Conservation (phyloP, 805 yeast species). For the Pichia gijzeniarum region DNA sequence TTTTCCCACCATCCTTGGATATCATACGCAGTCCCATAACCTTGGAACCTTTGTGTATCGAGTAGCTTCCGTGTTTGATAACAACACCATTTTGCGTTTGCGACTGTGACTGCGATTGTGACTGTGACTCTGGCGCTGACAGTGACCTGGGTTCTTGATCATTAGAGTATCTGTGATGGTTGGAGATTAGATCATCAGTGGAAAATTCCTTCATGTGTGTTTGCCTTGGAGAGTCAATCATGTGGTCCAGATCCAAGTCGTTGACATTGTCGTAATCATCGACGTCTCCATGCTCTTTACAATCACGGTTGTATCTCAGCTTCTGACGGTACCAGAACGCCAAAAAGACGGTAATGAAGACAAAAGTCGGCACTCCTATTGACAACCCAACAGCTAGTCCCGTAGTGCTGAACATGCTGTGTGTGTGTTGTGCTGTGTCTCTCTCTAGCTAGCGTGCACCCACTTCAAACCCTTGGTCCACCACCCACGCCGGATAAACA, state of each 20-base stretch:
- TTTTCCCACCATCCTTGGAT: slow-evolving; percentile 4
- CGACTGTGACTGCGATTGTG: not conserved
- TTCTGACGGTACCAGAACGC: slow-evolving; percentile 35
- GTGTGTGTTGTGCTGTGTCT: not conserved
- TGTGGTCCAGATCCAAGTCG: slow-evolving; percentile 32
- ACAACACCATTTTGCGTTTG: not conserved
- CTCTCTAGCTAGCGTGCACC: too few relatives aligned
- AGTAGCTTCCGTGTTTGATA: slow-evolving; percentile 8
- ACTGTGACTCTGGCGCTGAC: not conserved
- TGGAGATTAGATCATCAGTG: not conserved
- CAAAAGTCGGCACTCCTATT: slow-evolving; percentile 43
- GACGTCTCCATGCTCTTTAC: slow-evolving; percentile 26
- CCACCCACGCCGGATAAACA: too few relatives aligned
- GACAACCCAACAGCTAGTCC: slow-evolving; percentile 46
- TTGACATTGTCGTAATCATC: slow-evolving; percentile 34
- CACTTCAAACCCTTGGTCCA: too few relatives aligned
- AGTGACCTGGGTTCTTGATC: not conserved
- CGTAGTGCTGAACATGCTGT: slow-evolving; percentile 14
- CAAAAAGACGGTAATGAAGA: slow-evolving; percentile 32
- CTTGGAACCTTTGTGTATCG: slow-evolving; percentile 20
- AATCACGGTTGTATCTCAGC: slow-evolving; percentile 33
- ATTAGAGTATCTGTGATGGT: not conserved
- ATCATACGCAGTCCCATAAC: slow-evolving; percentile 23
- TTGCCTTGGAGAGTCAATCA: slow-evolving; percentile 14
- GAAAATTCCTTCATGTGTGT: not conserved